These are phyloP conservation scores for Chrysosporium queenslandicum DNA, from an alignment of 2,329 filamentous ascomycete genomes.

Conservation along the genomic window DNA sequence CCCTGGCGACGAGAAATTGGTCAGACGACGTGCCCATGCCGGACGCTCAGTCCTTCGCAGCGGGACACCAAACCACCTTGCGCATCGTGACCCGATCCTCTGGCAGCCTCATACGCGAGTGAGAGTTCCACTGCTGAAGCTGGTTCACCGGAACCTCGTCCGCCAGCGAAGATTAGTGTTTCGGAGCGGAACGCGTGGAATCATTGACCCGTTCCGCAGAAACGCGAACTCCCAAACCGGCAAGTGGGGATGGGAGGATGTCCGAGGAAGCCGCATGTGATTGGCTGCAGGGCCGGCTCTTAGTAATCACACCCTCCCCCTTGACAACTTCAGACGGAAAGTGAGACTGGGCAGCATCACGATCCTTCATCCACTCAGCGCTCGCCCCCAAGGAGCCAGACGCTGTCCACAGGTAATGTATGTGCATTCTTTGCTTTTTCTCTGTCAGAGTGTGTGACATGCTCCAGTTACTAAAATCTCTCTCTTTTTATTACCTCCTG, in stretches of 20 bases:
- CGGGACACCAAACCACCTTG: not conserved
- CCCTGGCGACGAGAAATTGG: not conserved
- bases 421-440: constrained; percentile 5
- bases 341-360: not conserved
- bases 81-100: not conserved
- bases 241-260: not conserved
- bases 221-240: not conserved
- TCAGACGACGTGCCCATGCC: not conserved
- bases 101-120: not conserved
- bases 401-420: not conserved
- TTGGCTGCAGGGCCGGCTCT: not conserved
- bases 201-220: not conserved
- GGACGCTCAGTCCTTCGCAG: not conserved
- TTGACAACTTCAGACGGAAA: not conserved
- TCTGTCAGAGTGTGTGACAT: not conserved
- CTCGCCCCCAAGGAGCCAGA: not conserved
- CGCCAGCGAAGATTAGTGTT: not conserved
- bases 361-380: not conserved
- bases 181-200: constrained; percentile 4
- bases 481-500: not conserved
- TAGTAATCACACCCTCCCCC: not conserved
- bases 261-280: not conserved
- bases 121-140: too few relatives aligned
- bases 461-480: not conserved
- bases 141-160: too few relatives aligned